A percentile compares a stretch with the other conserved stretches of the same genome.
phyloP scores from a whole-genome alignment of 2,329 filamentous ascomycete genomes.

The Dothideomycetidae sp. region DNA sequence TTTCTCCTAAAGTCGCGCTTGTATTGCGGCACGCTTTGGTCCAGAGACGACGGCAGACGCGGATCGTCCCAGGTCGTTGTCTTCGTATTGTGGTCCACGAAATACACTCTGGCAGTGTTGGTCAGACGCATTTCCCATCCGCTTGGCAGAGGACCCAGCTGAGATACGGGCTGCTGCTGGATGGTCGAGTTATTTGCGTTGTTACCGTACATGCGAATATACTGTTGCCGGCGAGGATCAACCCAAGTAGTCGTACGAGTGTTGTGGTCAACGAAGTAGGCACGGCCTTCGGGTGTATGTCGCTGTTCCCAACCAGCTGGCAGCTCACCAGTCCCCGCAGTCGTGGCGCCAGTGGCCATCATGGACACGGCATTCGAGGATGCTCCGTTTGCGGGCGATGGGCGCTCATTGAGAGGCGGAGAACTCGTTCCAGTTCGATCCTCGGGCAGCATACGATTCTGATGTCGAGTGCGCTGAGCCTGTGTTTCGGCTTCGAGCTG shows the following conservation, averaged over 20 bases:
- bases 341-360: slow-evolving; percentile 91
- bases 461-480: slow-evolving; percentile 81
- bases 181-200: slow-evolving; percentile 72
- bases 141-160: slow-evolving; percentile 85
- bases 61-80: slow-evolving; percentile 99
- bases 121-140: slow-evolving; percentile 99
- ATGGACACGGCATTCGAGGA: slow-evolving; percentile 55
- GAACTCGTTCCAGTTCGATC: slow-evolving; percentile 90
- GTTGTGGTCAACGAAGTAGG: slow-evolving; percentile 98
- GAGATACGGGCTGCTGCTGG: slow-evolving; percentile 93
- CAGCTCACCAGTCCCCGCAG: slow-evolving; percentile 84
- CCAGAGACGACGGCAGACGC: slow-evolving; percentile 81
- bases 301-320: slow-evolving; percentile 94
- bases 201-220: slow-evolving; percentile 95
- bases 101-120: slow-evolving; percentile 94
- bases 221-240: slow-evolving; percentile 90
- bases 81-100: slow-evolving; percentile 99
- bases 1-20: slow-evolving; percentile 98
- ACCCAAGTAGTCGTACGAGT: slow-evolving; percentile 98
- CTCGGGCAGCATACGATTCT: slow-evolving; percentile 89
- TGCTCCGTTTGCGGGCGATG: slow-evolving; percentile 21
- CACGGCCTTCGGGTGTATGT: slow-evolving; percentile 82
- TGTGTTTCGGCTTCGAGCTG: slow-evolving; percentile 84
- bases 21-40: slow-evolving; percentile 97
- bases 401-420: slow-evolving; percentile 47